These are phyloP conservation scores for Eutypella sp. DNA, from an alignment of 2,329 filamentous ascomycete species.

Conservation along the genomic window DNA sequence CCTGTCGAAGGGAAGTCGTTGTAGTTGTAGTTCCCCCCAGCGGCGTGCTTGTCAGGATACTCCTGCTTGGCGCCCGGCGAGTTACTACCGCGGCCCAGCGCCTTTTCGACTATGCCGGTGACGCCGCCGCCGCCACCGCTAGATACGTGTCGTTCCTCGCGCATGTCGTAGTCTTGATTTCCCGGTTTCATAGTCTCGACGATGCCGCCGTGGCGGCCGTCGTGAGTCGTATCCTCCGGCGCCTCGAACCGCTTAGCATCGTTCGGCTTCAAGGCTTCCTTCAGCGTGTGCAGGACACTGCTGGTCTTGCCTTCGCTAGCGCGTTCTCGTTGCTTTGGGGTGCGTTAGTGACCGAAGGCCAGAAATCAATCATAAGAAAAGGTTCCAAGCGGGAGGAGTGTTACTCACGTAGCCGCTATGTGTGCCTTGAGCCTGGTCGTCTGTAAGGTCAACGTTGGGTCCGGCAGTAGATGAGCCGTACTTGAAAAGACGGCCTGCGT, in stretches of 20 bases:
- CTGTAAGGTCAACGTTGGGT: constrained; percentile 6
- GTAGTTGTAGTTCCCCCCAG: constrained; percentile 5
- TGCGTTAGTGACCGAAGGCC: neutral
- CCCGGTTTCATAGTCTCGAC: constrained; percentile 11
- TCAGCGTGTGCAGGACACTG: constrained; percentile 9
- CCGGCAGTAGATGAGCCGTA: constrained; percentile 5
- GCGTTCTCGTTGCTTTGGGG: neutral
- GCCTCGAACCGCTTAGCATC: constrained; percentile 5
- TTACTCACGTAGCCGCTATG: constrained; percentile 12
- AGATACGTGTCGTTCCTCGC: constrained; percentile 6
- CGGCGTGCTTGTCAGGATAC: neutral
- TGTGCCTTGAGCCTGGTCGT: constrained; percentile 12
- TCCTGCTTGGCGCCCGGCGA: neutral
- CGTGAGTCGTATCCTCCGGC: constrained; percentile 6
- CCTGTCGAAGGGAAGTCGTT: neutral
- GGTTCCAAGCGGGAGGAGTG: neutral
- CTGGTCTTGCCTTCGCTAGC: constrained; percentile 6
- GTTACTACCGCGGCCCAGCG: neutral
- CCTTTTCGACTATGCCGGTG: neutral
- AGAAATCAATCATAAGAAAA: neutral
- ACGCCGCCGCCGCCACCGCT: neutral
- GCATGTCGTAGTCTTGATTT: constrained; percentile 10
- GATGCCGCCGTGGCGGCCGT: constrained; percentile 10
- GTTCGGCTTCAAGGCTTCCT: constrained; percentile 12
- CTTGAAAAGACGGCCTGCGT: constrained; percentile 4